Base-by-base conservation (phyloP, 805 yeast species). In the Myxozyma geophila region DNA sequence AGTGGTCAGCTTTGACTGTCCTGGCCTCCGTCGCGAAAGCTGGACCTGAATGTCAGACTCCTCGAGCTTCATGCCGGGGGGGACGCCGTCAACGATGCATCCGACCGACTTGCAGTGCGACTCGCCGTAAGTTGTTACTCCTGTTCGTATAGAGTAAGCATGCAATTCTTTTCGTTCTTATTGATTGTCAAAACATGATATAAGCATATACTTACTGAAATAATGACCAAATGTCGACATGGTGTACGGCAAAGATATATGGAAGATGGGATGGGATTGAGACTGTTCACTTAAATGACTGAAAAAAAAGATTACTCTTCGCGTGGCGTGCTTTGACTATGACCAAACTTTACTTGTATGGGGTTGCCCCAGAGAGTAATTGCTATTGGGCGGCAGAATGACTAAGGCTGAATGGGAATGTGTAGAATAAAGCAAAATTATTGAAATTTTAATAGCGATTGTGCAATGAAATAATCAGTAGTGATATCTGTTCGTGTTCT, bases 21-120 rank as follows among this genome's bases (percentile, higher is more conserved):
- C 99, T 1, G 99, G 99, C 79, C 99, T 88, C 82, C 99, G 88
- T 80, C 99, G 86, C 23, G 96, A 87, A 71, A 95, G 80, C 81
- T 95, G 99, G 17, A 98, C 96, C 80, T 95, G 99, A 70, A 95
- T 84, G 74, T 95, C 98, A 5, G 80, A 85, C 77, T 90, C 98
- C 17, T 88, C 83, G 59, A 95, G 83, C 7, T 85, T 82, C 84
- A 95, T 82, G 39, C 97, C 97, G 36, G 99, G 98, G 37, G 99
- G 99, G 48, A 92, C 95, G 63, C 99, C 99, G 71, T 95, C 99
- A 46, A 95, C 97, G 66, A 95, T 95, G 79, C 98, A 95, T 39
- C 99, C 99, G 48, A 95, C 99, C 9, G 97, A 90, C 73, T 86
- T 89, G 80, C 99, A 95, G 80, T 95, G 99, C 8, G 97, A 91